phyloP scores from a whole-genome alignment of 805 yeast species.

The Cyberlindnera maclurae region DNA sequence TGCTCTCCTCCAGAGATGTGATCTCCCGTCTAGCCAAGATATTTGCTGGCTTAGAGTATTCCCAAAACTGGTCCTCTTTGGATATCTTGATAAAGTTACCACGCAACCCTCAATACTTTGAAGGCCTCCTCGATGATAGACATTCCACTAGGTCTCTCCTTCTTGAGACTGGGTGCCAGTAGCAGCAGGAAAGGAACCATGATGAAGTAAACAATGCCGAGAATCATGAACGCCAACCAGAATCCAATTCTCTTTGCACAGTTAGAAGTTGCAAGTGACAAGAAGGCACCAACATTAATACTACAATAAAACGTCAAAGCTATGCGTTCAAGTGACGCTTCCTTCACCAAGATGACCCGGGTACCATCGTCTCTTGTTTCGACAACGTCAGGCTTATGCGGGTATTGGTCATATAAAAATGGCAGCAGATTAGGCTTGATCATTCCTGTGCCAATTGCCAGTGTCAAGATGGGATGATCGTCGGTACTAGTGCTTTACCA shows the following conservation, averaged over 20 bases:
- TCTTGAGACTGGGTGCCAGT: constrained; percentile 22
- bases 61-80: constrained; percentile 38
- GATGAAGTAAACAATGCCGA: constrained; percentile 51
- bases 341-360: constrained; percentile 62
- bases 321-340: constrained; percentile 63
- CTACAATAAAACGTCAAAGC: constrained; percentile 72
- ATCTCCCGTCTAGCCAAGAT: constrained; percentile 36
- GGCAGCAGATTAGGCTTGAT: constrained; percentile 58
- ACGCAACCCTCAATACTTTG: constrained; percentile 34
- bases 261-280: constrained; percentile 72
- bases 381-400: constrained; percentile 52
- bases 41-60: constrained; percentile 51
- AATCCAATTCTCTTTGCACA: constrained; percentile 58
- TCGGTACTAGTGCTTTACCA: constrained; percentile 57
- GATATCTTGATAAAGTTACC: constrained; percentile 38
- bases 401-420: constrained; percentile 69
- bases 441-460: no score
- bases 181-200: constrained; percentile 41
- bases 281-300: constrained; percentile 69
- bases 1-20: constrained; percentile 9
- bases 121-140: constrained; percentile 39
- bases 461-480: constrained; percentile 21
- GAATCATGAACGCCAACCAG: constrained; percentile 71
- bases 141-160: constrained; percentile 23
- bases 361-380: constrained; percentile 54